Evolutionary conservation across 768 basidiomycete genomes (phyloP).

Genomic region (Pleurotus pulmonarius): DNA sequence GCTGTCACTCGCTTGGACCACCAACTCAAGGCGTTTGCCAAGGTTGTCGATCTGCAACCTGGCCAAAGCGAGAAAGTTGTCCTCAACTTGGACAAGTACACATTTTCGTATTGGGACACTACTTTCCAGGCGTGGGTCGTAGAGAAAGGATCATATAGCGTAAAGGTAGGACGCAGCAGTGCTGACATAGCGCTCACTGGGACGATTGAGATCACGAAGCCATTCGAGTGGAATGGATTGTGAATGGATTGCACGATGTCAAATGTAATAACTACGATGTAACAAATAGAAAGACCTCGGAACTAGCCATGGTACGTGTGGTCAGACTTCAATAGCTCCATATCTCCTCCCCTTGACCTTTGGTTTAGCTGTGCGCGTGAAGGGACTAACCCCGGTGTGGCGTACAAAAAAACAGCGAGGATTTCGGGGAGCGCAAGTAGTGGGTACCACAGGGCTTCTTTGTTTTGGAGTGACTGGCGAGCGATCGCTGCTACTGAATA

Average conservation of each 20-base stretch:
- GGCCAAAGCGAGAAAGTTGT: constrained; percentile 36
- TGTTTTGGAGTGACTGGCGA: constrained; percentile 19
- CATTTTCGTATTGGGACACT: constrained; percentile 64
- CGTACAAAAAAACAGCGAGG: constrained; percentile 29
- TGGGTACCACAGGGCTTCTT: constrained; percentile 40
- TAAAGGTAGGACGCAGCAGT: constrained; percentile 42
- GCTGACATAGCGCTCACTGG: constrained; percentile 22
- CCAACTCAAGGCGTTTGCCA: constrained; percentile 1
- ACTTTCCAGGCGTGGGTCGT: constrained; percentile 42
- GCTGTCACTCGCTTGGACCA: neutral
- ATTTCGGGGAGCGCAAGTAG: constrained; percentile 35
- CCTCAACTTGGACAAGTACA: constrained; percentile 60
- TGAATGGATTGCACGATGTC: constrained; percentile 11
- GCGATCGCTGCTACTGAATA: constrained; percentile 30
- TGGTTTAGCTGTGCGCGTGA: constrained; percentile 21
- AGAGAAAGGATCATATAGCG: constrained; percentile 43
- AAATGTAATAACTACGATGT: neutral
- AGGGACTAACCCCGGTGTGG: constrained; percentile 30
- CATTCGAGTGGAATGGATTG: constrained; percentile 28
- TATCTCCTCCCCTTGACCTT: neutral
- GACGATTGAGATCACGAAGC: constrained; percentile 17
- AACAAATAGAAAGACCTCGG: neutral
- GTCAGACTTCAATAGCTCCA: neutral
- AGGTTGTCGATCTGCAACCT: constrained; percentile 19
- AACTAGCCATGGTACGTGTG: neutral